A percentile compares a stretch with the other conserved stretches of the same genome.
phyloP scores from a whole-genome alignment of 208 protist species.

The Leishmania turanica region DNA sequence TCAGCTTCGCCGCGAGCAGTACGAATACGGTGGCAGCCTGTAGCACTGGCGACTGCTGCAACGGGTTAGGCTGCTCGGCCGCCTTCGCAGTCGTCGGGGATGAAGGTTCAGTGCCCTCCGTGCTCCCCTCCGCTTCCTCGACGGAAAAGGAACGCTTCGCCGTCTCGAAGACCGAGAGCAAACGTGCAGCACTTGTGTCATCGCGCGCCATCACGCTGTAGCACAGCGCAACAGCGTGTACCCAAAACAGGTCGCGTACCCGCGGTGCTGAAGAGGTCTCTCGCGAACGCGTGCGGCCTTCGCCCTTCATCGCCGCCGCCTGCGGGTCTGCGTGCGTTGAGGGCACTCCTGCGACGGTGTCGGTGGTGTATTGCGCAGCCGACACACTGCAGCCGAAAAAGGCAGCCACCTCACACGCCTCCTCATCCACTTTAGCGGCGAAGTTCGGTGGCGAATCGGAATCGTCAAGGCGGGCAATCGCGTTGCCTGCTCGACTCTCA shows the following conservation, averaged over 20 bases:
- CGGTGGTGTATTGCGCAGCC: background rate
- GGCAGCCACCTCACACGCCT: conserved; percentile 6
- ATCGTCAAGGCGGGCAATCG: too few species aligned
- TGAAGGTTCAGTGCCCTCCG: too few species aligned
- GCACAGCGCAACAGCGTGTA: conserved; percentile 22
- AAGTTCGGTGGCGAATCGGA: background rate
- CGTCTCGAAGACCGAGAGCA: conserved; percentile 8
- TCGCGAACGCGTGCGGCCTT: background rate
- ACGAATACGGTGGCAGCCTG: conserved; percentile 4
- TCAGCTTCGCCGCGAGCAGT: background rate
- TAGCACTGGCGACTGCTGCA: background rate
- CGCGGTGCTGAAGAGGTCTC: too few species aligned
- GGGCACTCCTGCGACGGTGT: background rate
- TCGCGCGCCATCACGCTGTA: conserved; percentile 25
- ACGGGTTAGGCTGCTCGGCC: background rate
- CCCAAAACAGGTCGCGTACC: conserved; percentile 20
- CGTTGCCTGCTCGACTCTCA: background rate
- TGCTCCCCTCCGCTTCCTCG: background rate
- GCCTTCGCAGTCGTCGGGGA: too few species aligned
- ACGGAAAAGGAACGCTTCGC: background rate
- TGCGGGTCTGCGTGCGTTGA: background rate
- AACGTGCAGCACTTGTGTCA: conserved; percentile 3
- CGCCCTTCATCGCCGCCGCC: background rate
- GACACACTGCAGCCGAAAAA: conserved; percentile 6
- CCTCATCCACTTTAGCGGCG: background rate